Evolutionary conservation across 352 stramenopile genomes (phyloP), one percentile per base, ranked within the genome.

Genomic region (Globisporangium recalcitrans): DNA sequence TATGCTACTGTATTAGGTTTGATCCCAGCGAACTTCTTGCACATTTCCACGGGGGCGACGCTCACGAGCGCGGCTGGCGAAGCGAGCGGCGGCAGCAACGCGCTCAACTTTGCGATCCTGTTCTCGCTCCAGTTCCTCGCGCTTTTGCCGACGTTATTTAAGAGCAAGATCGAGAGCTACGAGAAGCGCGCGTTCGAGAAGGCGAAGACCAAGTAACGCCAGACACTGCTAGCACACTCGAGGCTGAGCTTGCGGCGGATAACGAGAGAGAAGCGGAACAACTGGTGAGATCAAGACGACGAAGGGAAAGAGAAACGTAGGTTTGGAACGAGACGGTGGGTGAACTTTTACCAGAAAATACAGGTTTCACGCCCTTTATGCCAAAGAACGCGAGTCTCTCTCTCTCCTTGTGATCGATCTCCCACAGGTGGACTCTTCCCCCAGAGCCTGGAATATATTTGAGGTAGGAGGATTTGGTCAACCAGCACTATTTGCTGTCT

Each of bases 41-140:
- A 95, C 59, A 91, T 95, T 64, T 88, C 85, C 10, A 95, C 85
- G 1, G 85, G 85, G 24, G 82, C 83, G 52, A 92, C 85, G 42
- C 74, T 95, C 24, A 90, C 85, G 58, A 91, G 72, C 52, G 83
- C 85, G 4, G 78, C 83, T 0, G 81, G 68, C 10, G 69, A 70
- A 6, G 38, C 58, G 4, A 70, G 73, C 1, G 64, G 83, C 24
- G 71, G 78, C 26, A 93, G 72, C 68, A 95, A 95, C 59, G 73
- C 73, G 13, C 22, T 88, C 38, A 95, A 91, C 67, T 95, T 95
- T 64, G 79, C 67, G 13, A 82, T 93, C 44, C 77, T 95, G 14
- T 95, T 95, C 56, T 67, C 75, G 62, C 71, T 95, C n/a, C 85
- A 95, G 60, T 93, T 95, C 63, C 77, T 95, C 3, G 85, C 85